phyloP scores from a whole-genome alignment of 306 rosid species.

The Inga laurina region DNA sequence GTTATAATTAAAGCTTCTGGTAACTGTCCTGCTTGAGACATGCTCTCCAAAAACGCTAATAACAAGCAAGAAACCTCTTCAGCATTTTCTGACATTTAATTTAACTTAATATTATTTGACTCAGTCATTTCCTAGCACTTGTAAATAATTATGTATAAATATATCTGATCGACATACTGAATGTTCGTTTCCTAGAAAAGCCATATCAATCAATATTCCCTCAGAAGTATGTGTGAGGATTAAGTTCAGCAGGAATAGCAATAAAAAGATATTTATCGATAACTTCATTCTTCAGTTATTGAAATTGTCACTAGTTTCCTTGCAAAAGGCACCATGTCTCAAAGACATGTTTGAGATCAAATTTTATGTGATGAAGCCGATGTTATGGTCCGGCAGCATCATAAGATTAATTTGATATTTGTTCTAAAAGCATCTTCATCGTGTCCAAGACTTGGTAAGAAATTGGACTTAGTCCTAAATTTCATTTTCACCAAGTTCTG shows the following conservation, averaged over 20 bases:
- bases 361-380: conserved; percentile 28
- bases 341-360: conserved; percentile 7
- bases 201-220: not conserved
- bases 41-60: not conserved
- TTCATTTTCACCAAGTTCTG: conserved; percentile 25
- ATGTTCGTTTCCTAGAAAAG: not conserved
- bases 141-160: not conserved
- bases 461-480: conserved; percentile 33
- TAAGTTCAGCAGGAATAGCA: not conserved
- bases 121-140: not conserved
- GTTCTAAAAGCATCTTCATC: conserved; percentile 14
- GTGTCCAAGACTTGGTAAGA: conserved; percentile 46
- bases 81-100: not conserved
- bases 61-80: not conserved
- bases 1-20: not conserved
- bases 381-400: not conserved
- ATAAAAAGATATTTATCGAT: not conserved
- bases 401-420: not conserved
- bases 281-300: conserved; percentile 18
- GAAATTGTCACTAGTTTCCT: conserved; percentile 19
- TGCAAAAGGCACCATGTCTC: conserved; percentile 18
- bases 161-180: not conserved
- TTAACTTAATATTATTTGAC: not conserved
- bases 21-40: not conserved
- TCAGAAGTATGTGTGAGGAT: not conserved